phyloP scores from a whole-genome alignment of 768 basidiomycete genomes.

The Lanmaoa rubissima region DNA sequence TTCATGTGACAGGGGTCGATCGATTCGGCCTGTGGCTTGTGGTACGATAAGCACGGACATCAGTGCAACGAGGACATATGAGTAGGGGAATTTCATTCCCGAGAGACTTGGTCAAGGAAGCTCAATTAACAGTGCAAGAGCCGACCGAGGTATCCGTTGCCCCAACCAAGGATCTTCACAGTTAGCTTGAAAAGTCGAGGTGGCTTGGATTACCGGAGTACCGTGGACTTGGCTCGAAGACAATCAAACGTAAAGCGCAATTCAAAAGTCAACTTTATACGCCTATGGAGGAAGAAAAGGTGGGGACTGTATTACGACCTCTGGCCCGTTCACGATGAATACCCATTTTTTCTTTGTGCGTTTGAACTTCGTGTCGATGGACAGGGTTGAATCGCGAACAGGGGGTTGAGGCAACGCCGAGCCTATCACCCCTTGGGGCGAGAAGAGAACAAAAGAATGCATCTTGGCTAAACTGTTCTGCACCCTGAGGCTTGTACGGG shows the following conservation, averaged over 20 bases:
- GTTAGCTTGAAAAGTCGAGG: not conserved
- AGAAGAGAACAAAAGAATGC: not conserved
- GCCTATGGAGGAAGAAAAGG: not conserved
- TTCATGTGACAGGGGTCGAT: constrained; percentile 17
- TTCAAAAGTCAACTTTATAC: not conserved
- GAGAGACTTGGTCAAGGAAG: not conserved
- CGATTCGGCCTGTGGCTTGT: constrained; percentile 1
- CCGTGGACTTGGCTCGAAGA: not conserved
- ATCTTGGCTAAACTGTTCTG: not conserved
- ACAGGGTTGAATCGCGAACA: not conserved
- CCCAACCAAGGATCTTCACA: not conserved
- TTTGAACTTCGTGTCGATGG: not conserved
- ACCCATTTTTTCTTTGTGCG: not conserved
- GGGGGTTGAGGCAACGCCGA: not conserved
- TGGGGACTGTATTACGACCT: not conserved
- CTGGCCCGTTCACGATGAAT: not conserved
- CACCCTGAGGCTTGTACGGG: not conserved
- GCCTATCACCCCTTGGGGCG: not conserved
- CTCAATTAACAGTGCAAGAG: not conserved
- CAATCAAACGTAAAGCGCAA: not conserved
- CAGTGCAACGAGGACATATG: constrained; percentile 3
- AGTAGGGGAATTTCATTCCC: constrained; percentile 13
- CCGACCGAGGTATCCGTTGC: not conserved
- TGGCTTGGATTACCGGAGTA: not conserved
- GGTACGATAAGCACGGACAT: constrained; percentile 16